Evolutionary conservation across 768 basidiomycete species (phyloP).

Genomic region (Xerocomus spinulosus): DNA sequence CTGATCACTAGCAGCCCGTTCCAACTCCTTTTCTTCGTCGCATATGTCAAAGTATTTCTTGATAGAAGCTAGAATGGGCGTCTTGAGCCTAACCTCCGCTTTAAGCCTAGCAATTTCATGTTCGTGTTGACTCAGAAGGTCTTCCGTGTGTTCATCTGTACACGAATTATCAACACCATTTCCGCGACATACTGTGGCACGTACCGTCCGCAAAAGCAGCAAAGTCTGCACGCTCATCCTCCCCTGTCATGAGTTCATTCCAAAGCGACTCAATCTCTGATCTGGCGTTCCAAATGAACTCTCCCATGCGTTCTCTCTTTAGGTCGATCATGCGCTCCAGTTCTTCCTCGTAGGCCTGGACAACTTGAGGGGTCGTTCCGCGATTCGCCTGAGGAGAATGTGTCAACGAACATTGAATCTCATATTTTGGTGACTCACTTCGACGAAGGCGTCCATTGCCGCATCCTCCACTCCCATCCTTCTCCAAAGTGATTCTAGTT

Average conservation of each 20-base stretch:
- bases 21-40: slow-evolving; percentile 84
- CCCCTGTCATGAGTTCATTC: slow-evolving; percentile 83
- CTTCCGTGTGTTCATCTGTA: slow-evolving; percentile 84
- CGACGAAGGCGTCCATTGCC: slow-evolving; percentile 91
- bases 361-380: slow-evolving; percentile 73
- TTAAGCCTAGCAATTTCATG: slow-evolving; percentile 78
- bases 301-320: slow-evolving; percentile 81
- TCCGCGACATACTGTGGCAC: slow-evolving; percentile 12
- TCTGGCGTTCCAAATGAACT: slow-evolving; percentile 78
- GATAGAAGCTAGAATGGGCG: slow-evolving; percentile 67
- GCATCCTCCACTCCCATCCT: slow-evolving; percentile 74
- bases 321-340: slow-evolving; percentile 85
- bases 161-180: neutral
- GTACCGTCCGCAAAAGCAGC: slow-evolving; percentile 79
- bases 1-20: slow-evolving; percentile 75
- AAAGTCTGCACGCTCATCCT: slow-evolving; percentile 78
- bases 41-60: slow-evolving; percentile 90
- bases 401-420: neutral
- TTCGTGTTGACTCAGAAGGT: slow-evolving; percentile 79
- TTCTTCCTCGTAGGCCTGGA: slow-evolving; percentile 85
- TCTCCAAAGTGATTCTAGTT: slow-evolving; percentile 87
- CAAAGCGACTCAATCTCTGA: slow-evolving; percentile 77
- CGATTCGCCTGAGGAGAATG: slow-evolving; percentile 41
- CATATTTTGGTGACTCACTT: slow-evolving; percentile 34
- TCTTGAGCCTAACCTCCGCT: slow-evolving; percentile 77